Evolutionary conservation across 2,329 filamentous ascomycete species (phyloP), one percentile per base, ranked within the genome.

Genomic region (Sordariomycetes sp.): DNA sequence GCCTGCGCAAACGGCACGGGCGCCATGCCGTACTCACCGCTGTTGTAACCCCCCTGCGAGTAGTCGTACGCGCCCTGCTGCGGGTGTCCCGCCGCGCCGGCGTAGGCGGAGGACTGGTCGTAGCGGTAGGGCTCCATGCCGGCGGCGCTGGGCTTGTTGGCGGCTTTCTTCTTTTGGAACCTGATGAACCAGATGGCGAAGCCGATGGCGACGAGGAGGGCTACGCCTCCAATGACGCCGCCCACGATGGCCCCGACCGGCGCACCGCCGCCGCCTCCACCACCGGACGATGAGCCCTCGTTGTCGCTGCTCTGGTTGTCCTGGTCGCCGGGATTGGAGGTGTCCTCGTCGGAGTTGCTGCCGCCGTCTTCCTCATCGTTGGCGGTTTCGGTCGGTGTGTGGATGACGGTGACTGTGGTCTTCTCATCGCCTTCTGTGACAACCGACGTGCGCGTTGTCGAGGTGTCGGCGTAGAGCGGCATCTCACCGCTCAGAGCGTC

Each of bases 201-300:
- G 20, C 14, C 38, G 33, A 41, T 14, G 36, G 43, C 35, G 33
- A 38, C 46, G 27, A 49, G 30, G 14, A 41, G 36, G 4, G 43
- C 46, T 10, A 48, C 25, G 28, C 46, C 46, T 15, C 43, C 46
- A 5, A 48, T 35, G 23, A 41, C 45, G 10, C 42, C 45, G 19
- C 46, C 46, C 10, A 46, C 46, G 25, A 49, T 47, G 21, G 46
- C 39, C 10, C 46, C 46, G n/a, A 47, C 32, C 14, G 41, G 41
- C 3, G 38, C 38, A 3, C 37, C 35, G n/a, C 36, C 30, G 6
- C 39, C 37, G 3, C 37, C 35, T 11, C 36, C 30, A 6, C 39
- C 37, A 15, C 25, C 25, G 25, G 12, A 7, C 11, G 11, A n/a
- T 15, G 6, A 7, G 12, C 25, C 25, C 7, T 27, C 16, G 25